phyloP scores from a whole-genome alignment of 305 asterid genomes.

The Solanum chacoense region DNA sequence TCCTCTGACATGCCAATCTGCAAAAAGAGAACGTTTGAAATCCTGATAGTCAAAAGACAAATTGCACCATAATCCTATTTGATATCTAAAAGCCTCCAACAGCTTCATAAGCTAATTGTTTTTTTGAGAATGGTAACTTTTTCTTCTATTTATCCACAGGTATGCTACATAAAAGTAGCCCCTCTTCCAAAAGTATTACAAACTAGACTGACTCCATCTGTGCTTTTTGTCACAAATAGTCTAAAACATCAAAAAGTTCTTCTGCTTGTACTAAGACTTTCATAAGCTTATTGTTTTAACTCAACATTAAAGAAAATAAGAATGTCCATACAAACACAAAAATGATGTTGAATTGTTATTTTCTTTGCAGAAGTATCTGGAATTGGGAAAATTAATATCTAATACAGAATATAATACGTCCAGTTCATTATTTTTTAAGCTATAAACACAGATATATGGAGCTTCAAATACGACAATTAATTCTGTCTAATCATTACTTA shows the following conservation, averaged over 20 bases:
- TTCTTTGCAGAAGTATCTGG: not conserved
- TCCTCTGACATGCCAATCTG: constrained; percentile 74
- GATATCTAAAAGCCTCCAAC: not conserved
- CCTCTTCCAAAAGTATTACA: no score
- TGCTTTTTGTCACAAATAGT: no score
- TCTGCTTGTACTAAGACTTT: no score
- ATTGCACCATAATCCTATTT: not conserved
- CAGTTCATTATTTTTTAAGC: not conserved
- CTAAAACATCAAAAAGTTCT: no score
- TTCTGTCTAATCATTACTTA: not conserved
- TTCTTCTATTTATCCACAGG: no score
- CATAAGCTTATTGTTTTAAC: not conserved
- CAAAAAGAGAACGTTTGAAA: constrained; percentile 16
- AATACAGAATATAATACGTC: not conserved
- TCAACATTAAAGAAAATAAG: not conserved
- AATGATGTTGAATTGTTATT: not conserved
- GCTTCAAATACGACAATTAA: not conserved
- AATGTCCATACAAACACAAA: not conserved
- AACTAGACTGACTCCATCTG: no score
- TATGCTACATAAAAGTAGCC: no score
- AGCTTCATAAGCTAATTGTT: no score
- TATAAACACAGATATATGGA: not conserved
- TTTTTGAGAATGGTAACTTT: no score
- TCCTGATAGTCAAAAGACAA: constrained; percentile 1
- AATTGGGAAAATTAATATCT: not conserved